Conservation (phyloP, 441 rosid species). For the Isatis lusitanica region DNA sequence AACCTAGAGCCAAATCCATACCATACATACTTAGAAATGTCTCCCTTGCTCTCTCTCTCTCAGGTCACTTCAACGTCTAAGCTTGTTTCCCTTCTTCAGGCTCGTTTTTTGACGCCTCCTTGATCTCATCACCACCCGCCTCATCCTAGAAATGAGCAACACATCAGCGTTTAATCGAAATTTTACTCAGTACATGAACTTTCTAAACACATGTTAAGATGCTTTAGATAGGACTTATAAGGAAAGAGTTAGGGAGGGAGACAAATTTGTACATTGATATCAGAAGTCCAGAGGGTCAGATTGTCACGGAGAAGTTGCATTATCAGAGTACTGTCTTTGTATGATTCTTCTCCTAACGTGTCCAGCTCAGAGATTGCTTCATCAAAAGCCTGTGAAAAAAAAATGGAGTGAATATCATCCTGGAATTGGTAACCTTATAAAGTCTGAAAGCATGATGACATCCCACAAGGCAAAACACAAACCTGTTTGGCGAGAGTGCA, state of each 20-base stretch:
- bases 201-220: neutral
- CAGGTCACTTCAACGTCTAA: conserved; percentile 5
- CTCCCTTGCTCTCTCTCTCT: neutral
- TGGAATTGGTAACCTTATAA: neutral
- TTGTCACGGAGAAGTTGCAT: conserved; percentile 99
- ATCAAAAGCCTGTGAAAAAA: conserved; percentile 71
- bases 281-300: conserved; percentile 94
- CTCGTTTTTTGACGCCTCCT: conserved; percentile 75
- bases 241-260: neutral
- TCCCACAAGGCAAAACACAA: neutral
- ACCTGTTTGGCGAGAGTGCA: conserved; percentile 98
- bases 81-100: conserved; percentile 57
- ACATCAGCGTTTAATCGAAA: neutral
- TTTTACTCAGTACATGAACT: neutral
- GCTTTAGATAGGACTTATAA: neutral
- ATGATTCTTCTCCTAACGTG: conserved; percentile 91
- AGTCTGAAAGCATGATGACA: neutral
- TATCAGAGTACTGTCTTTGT: conserved; percentile 92
- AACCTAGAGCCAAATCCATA: conserved; percentile 20
- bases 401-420: neutral
- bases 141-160: conserved; percentile 61
- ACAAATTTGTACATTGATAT: conserved; percentile 54
- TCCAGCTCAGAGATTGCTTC: conserved; percentile 96
- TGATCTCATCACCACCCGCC: conserved; percentile 83
- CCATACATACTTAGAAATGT: conserved; percentile 12